These are phyloP conservation scores for Verticillium alfalfae DNA, from an alignment of 2,329 filamentous ascomycete species.

Conservation along the genomic window DNA sequence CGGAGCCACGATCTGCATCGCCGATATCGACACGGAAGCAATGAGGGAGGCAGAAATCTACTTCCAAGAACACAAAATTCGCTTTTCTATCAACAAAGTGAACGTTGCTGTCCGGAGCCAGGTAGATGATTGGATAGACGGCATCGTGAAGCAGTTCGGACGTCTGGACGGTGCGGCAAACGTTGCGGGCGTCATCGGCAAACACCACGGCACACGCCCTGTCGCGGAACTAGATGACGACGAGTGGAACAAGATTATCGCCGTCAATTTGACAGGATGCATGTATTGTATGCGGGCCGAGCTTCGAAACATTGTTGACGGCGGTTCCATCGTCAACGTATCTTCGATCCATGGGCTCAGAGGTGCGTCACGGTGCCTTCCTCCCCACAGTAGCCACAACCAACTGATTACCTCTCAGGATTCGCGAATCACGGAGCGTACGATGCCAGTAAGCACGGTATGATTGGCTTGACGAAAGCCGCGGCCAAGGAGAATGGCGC, in stretches of 20 bases:
- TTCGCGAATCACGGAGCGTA: slow-evolving; percentile 28
- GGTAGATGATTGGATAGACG: slow-evolving; percentile 45
- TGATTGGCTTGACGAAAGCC: slow-evolving; percentile 27
- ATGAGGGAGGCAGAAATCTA: slow-evolving; percentile 22
- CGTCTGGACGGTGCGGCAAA: slow-evolving; percentile 51
- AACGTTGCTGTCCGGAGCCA: slow-evolving; percentile 41
- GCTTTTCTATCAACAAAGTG: slow-evolving; percentile 25
- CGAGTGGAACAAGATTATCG: slow-evolving; percentile 43
- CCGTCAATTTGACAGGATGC: slow-evolving; percentile 43
- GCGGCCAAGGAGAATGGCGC: slow-evolving; percentile 33
- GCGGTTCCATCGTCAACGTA: slow-evolving; percentile 55
- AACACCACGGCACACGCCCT: slow-evolving; percentile 28
- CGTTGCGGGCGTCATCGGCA: slow-evolving; percentile 45
- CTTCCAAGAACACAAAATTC: slow-evolving; percentile 13
- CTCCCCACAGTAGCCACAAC: not conserved
- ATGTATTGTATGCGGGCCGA: slow-evolving; percentile 45
- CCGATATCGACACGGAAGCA: slow-evolving; percentile 27
- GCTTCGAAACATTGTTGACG: slow-evolving; percentile 35
- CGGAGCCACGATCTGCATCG: slow-evolving; percentile 29
- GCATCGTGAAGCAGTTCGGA: slow-evolving; percentile 41
- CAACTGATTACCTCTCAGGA: slow-evolving; percentile 8
- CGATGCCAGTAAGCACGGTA: slow-evolving; percentile 31
- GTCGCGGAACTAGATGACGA: slow-evolving; percentile 36
- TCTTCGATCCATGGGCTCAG: slow-evolving; percentile 42
- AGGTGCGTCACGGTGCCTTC: not conserved